These are phyloP conservation scores for Pinus tabuliformis DNA, from an alignment of 75 land plant genomes.

Conservation along the genomic window DNA sequence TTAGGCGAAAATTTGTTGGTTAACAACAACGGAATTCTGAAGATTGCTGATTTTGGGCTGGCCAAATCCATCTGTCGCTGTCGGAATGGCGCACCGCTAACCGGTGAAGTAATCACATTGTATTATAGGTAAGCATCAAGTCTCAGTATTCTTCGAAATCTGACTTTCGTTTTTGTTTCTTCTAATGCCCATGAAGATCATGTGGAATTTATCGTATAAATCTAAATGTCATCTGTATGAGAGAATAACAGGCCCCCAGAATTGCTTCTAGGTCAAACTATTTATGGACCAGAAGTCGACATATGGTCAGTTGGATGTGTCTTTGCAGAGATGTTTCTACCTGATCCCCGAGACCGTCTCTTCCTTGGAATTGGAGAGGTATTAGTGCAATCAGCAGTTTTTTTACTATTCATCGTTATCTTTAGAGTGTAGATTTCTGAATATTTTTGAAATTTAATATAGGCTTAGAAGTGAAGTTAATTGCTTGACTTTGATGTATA, in stretches of 20 bases:
- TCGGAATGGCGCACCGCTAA: background rate
- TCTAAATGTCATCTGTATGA: too few relatives aligned
- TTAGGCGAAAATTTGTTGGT: background rate
- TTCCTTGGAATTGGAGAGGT: background rate
- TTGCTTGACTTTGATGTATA: too few relatives aligned
- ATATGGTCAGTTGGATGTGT: slow-evolving; percentile 10
- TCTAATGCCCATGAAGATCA: too few relatives aligned
- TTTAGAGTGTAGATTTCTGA: too few relatives aligned
- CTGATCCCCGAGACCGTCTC: background rate
- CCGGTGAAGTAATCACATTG: background rate
- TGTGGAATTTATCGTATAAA: too few relatives aligned
- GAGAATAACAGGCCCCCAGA: slow-evolving; percentile 1
- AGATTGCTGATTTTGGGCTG: slow-evolving; percentile 10
- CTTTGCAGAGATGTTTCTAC: slow-evolving; percentile 4
- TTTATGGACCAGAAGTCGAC: slow-evolving; percentile 9
- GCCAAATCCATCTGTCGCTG: background rate
- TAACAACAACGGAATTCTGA: slow-evolving; percentile 12
- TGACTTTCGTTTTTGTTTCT: too few relatives aligned
- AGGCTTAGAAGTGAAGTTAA: too few relatives aligned
- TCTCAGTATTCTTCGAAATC: too few relatives aligned
- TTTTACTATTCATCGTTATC: too few relatives aligned
- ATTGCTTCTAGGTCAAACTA: background rate
- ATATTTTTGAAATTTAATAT: too few relatives aligned
- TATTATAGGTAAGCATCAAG: background rate
- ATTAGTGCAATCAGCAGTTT: background rate